These are phyloP conservation scores for Tolypocladium tundrense DNA, from an alignment of 2,329 filamentous ascomycete species.

Conservation along the genomic window DNA sequence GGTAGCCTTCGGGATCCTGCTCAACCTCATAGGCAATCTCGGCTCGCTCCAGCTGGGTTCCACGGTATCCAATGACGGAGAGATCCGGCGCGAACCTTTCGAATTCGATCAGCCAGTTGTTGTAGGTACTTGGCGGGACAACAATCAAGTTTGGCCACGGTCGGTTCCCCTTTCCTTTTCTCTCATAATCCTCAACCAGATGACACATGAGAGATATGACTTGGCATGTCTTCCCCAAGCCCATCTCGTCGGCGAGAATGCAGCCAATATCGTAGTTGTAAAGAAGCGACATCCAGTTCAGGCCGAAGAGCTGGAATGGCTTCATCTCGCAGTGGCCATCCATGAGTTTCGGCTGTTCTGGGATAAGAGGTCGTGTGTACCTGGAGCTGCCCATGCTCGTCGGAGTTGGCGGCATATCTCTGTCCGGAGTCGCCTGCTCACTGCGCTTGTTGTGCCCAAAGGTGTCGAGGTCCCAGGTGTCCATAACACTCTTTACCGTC, in stretches of 20 bases:
- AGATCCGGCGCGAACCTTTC: slow-evolving; percentile 72
- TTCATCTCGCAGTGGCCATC: slow-evolving; percentile 68
- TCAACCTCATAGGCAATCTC: slow-evolving; percentile 57
- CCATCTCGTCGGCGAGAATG: slow-evolving; percentile 97
- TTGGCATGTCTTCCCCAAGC: slow-evolving; percentile 90
- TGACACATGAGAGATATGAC: slow-evolving; percentile 87
- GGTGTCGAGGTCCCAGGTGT: slow-evolving; percentile 37
- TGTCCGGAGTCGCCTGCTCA: slow-evolving; percentile 18
- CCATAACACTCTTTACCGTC: slow-evolving; percentile 34
- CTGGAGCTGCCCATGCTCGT: slow-evolving; percentile 24
- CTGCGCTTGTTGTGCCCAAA: slow-evolving; percentile 30
- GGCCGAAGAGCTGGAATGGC: slow-evolving; percentile 84
- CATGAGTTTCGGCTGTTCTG: slow-evolving; percentile 67
- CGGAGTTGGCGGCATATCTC: slow-evolving; percentile 31
- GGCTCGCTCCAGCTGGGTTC: slow-evolving; percentile 55
- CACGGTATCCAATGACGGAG: slow-evolving; percentile 60
- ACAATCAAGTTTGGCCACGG: slow-evolving; percentile 72
- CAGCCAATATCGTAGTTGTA: slow-evolving; percentile 73
- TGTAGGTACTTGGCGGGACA: slow-evolving; percentile 85
- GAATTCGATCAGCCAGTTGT: slow-evolving; percentile 94
- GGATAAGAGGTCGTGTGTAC: slow-evolving; percentile 32
- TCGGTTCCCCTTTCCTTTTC: slow-evolving; percentile 17
- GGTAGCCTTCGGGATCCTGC: slow-evolving; percentile 53
- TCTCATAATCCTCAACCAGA: slow-evolving; percentile 54
- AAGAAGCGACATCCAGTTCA: slow-evolving; percentile 88